Base-by-base conservation (phyloP, 352 stramenopile genomes). In the Globisporangium spinosum region DNA sequence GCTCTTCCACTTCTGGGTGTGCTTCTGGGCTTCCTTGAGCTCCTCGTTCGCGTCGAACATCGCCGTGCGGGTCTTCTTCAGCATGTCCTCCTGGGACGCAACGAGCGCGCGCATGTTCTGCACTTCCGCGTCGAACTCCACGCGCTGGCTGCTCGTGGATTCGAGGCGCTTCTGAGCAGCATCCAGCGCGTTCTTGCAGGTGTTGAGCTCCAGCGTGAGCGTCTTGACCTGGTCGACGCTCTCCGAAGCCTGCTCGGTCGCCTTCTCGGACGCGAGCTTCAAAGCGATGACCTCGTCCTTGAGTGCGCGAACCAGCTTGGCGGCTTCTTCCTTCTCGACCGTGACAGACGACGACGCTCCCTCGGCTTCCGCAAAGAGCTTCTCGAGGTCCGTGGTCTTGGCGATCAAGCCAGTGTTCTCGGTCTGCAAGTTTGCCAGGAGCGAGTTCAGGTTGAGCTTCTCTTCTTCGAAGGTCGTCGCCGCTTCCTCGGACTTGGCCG, bases 1-100 rank as follows among this genome's bases (percentile, higher is more conserved):
- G 67, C 77, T 79, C 68, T 93, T 93, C 83, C 83, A 91, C 71
- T 93, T 93, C 34, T 85, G 63, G 8, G 77, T 72, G 67, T 85
- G 80, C 4, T 77, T 77, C n/a, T 76, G 83, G 13, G 82, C 74
- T n/a, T 87, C 77, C 72, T 93, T 91, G 6, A 93, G 79, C 73
- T 93, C 85, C 54, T 90, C 82, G 65, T 91, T 93, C 10, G 78
- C 77, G 57, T 87, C 80, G 22, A 91, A 69, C 51, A 93, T 72
- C 10, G 85, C 84, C 22, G 77, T 71, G 47, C 85, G 82, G 54
- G 82, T 82, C 75, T 91, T 91, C 75, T 91, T 89, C 0, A 91
- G 74, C 60, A 89, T 72, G 23, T 89, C 79, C 25, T 91, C 85
- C 35, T 91, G 85, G 20, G 74, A 79, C 3, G 72, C 70, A 17